Percentiles rank a stretch among this genome's conserved stretches.
phyloP scores from a whole-genome alignment of 352 stramenopile species.

The Globisporangium iwayamae region DNA sequence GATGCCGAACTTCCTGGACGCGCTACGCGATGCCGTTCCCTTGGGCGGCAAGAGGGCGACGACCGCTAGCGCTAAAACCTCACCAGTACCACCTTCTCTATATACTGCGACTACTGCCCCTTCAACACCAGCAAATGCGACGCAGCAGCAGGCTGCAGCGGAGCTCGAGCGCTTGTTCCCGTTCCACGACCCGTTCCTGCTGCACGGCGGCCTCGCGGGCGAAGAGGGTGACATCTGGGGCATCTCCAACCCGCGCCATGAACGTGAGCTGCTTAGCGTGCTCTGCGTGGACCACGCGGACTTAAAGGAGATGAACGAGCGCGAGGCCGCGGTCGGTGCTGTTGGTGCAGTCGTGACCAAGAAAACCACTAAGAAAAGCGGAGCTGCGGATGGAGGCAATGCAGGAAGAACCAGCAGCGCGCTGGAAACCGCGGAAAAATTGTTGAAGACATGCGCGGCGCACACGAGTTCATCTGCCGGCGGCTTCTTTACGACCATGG shows the following conservation, averaged over 20 bases:
- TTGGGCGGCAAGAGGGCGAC: background rate
- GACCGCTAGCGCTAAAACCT: slow-evolving; percentile 6
- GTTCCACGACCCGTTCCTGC: slow-evolving; percentile 40
- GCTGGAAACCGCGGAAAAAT: slow-evolving; percentile 23
- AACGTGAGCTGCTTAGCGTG: slow-evolving; percentile 36
- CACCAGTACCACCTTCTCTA: background rate
- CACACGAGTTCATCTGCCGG: slow-evolving; percentile 17
- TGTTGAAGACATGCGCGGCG: slow-evolving; percentile 42
- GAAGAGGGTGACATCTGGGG: slow-evolving; percentile 24
- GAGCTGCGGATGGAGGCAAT: slow-evolving; percentile 2
- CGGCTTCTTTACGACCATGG: slow-evolving; percentile 53
- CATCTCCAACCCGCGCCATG: slow-evolving; percentile 24
- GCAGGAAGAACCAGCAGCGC: background rate
- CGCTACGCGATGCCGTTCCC: slow-evolving; percentile 26
- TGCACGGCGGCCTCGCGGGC: slow-evolving; percentile 18
- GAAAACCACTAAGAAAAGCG: slow-evolving; percentile 18
- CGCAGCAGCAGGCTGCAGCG: background rate
- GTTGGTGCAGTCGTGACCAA: slow-evolving; percentile 57
- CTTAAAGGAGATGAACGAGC: slow-evolving; percentile 45
- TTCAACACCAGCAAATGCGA: background rate
- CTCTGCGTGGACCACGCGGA: slow-evolving; percentile 57
- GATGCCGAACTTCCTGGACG: slow-evolving; percentile 23
- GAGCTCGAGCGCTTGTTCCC: slow-evolving; percentile 15
- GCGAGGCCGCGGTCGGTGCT: slow-evolving; percentile 40
- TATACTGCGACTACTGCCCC: background rate